phyloP scores from a whole-genome alignment of 805 yeast species.

The Crinitomyces ghanaensis region DNA sequence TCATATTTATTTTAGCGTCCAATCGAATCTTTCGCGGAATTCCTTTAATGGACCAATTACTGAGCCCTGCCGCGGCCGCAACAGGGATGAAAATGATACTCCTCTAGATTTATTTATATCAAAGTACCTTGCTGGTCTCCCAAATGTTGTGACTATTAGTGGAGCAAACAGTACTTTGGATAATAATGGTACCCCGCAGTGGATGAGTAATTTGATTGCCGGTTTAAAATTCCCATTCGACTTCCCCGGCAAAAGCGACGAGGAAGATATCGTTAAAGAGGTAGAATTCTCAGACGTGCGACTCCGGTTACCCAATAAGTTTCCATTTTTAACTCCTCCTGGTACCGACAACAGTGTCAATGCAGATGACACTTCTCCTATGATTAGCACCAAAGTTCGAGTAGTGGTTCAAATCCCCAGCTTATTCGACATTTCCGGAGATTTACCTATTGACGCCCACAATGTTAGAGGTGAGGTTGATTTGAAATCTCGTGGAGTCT shows the following conservation, averaged over 20 bases:
- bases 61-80: slow-evolving; percentile 16
- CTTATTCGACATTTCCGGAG: slow-evolving; percentile 14
- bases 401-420: slow-evolving; percentile 20
- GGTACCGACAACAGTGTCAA: slow-evolving; percentile 15
- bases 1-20: slow-evolving; percentile 11
- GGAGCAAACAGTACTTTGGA: slow-evolving; percentile 14
- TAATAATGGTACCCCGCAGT: slow-evolving; percentile 8
- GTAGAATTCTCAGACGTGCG: slow-evolving; percentile 18
- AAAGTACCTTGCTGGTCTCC: slow-evolving; percentile 18
- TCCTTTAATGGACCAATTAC: slow-evolving; percentile 14
- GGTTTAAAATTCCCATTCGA: slow-evolving; percentile 9
- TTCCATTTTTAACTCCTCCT: slow-evolving; percentile 8
- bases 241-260: slow-evolving; percentile 16
- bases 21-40: slow-evolving; percentile 11
- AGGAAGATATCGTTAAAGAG: slow-evolving; percentile 20
- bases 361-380: no score
- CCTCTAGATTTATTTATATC: slow-evolving; percentile 21
- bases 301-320: neutral
- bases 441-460: slow-evolving; percentile 24
- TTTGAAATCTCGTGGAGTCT: slow-evolving; percentile 29
- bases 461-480: slow-evolving; percentile 33
- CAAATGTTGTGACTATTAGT: slow-evolving; percentile 13
- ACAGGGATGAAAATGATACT: slow-evolving; percentile 9
- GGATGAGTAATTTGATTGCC: slow-evolving; percentile 12
- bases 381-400: slow-evolving; percentile 19